Percentiles rank a stretch among this genome's conserved stretches.
These are phyloP conservation scores for Mycena rosella DNA, from an alignment of 768 basidiomycete genomes.

Conservation along the genomic window DNA sequence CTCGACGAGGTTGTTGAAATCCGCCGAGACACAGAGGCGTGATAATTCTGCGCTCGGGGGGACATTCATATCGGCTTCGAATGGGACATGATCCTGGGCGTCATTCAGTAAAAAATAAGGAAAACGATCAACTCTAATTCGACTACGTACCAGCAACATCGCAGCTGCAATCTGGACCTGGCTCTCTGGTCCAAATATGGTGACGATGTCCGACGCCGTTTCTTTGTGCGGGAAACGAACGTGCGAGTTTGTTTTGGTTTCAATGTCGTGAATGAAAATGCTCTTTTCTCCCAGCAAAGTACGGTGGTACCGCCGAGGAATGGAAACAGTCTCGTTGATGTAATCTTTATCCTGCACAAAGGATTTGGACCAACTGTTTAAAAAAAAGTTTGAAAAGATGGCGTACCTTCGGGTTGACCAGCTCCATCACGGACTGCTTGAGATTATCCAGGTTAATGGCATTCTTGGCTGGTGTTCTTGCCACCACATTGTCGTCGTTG, in stretches of 20 bases:
- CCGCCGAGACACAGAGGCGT: slow-evolving; percentile 79
- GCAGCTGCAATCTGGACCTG: slow-evolving; percentile 97
- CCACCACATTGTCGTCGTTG: slow-evolving; percentile 98
- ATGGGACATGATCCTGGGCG: slow-evolving; percentile 91
- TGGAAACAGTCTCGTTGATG: slow-evolving; percentile 91
- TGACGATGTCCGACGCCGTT: slow-evolving; percentile 92
- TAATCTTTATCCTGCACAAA: slow-evolving; percentile 91
- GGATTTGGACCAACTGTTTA: slow-evolving; percentile 3
- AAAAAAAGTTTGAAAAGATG: neutral
- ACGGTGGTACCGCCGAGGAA: slow-evolving; percentile 95
- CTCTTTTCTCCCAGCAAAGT: slow-evolving; percentile 95
- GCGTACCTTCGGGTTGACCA: slow-evolving; percentile 93
- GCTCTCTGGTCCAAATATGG: slow-evolving; percentile 96
- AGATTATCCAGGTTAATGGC: slow-evolving; percentile 94
- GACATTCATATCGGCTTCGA: slow-evolving; percentile 94
- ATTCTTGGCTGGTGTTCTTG: slow-evolving; percentile 98
- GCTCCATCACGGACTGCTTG: slow-evolving; percentile 97
- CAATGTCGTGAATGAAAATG: slow-evolving; percentile 98
- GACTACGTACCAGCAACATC: slow-evolving; percentile 84
- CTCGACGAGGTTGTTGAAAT: slow-evolving; percentile 89
- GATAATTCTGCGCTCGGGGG: slow-evolving; percentile 87
- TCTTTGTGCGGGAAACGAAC: slow-evolving; percentile 96
- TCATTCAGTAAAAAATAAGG: slow-evolving; percentile 27
- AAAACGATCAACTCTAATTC: too few species aligned
- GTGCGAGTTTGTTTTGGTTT: slow-evolving; percentile 93